Evolutionary conservation across 257 asterid species (phyloP).

Genomic region (Capsicum rhomboideum): DNA sequence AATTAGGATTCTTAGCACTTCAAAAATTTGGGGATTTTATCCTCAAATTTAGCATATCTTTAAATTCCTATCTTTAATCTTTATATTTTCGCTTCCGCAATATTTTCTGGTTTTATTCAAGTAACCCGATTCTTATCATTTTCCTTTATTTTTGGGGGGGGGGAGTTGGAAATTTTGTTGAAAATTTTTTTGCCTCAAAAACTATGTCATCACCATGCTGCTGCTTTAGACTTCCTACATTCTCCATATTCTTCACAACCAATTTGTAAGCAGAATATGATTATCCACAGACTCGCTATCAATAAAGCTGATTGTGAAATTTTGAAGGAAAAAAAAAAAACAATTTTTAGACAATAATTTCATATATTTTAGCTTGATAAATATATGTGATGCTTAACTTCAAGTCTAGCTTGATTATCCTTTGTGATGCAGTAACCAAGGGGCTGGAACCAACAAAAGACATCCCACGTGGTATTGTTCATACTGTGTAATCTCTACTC

Average conservation of each 20-base stretch:
- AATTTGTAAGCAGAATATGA: neutral
- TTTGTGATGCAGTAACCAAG: neutral
- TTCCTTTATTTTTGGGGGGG: neutral
- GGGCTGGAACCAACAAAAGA: neutral
- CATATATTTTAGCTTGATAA: neutral
- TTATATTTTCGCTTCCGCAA: neutral
- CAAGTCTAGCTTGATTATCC: neutral
- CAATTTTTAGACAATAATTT: neutral
- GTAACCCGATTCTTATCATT: neutral
- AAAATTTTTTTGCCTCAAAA: neutral
- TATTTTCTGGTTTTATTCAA: neutral
- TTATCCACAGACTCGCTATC: neutral
- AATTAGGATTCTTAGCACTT: neutral
- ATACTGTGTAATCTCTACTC: neutral
- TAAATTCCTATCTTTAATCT: neutral
- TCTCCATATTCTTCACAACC: neutral
- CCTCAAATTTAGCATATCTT: neutral
- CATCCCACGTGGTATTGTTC: neutral
- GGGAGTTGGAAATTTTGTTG: neutral
- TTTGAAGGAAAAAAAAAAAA: neutral
- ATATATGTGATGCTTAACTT: neutral
- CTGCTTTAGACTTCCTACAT: neutral
- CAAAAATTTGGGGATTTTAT: neutral
- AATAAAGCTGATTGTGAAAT: neutral
- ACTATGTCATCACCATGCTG: neutral